Evolutionary conservation across 192 early-diverging fungal species (phyloP).

Genomic region (Coemansia sp.): DNA sequence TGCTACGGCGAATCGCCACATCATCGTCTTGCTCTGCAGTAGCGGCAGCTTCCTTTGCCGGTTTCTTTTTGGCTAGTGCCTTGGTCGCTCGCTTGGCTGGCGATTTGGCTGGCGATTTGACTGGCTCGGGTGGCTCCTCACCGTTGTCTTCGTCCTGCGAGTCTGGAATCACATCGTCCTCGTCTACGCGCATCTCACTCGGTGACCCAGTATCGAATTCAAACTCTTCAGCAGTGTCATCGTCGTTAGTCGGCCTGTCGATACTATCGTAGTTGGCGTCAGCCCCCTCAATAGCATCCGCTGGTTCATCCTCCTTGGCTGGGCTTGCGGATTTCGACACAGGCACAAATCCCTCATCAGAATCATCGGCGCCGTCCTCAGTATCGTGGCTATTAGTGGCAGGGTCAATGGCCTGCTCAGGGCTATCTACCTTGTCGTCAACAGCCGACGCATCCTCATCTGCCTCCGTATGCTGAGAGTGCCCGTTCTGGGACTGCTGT

Average conservation of each 20-base stretch:
- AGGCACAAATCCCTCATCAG: background rate
- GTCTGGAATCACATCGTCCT: constrained; percentile 8
- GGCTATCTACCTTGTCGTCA: background rate
- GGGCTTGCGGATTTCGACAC: background rate
- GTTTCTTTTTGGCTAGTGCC: background rate
- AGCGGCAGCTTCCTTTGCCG: background rate
- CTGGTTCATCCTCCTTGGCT: background rate
- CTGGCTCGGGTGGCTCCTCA: background rate
- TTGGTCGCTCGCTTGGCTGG: background rate
- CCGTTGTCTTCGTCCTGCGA: constrained; percentile 8
- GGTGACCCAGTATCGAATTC: background rate
- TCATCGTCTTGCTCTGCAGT: background rate
- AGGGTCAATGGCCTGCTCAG: background rate
- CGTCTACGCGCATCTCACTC: constrained; percentile 1
- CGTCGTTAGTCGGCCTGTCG: background rate
- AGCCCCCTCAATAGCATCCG: background rate
- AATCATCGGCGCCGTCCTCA: constrained; percentile 13
- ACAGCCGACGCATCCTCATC: background rate
- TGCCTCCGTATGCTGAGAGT: background rate
- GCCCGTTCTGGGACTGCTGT: background rate
- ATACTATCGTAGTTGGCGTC: background rate
- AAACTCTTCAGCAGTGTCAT: background rate
- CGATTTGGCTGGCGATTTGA: constrained; percentile 1
- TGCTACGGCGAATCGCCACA: constrained; percentile 31
- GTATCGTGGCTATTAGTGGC: background rate